Percentiles rank a stretch among this genome's conserved stretches.
phyloP scores from a whole-genome alignment of 371 early-diverging fungal species.

The Nematocida displodere region DNA sequence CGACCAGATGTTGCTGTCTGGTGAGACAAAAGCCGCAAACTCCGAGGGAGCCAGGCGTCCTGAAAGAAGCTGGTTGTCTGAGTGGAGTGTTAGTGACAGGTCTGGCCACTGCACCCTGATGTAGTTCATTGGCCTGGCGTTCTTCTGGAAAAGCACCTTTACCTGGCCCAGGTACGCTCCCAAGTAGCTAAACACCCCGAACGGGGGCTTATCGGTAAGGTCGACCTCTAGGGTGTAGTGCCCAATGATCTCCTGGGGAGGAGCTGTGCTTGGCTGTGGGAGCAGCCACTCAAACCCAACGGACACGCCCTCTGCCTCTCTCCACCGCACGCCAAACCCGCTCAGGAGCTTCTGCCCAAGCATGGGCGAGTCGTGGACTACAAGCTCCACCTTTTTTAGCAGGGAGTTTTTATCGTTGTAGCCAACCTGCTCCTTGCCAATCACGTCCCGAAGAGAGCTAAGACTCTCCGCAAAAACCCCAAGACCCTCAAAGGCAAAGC shows the following conservation, averaged over 20 bases:
- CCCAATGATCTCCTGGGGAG: neutral
- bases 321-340: constrained; percentile 33
- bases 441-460: neutral
- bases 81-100: too few species aligned
- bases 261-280: neutral
- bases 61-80: too few species aligned
- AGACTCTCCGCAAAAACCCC: neutral
- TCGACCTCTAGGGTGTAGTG: too few species aligned
- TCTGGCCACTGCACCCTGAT: constrained; percentile 4
- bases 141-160: neutral
- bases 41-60: too few species aligned
- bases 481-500: neutral
- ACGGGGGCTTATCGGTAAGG: too few species aligned
- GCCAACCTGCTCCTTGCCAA: neutral
- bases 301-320: neutral
- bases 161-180: neutral
- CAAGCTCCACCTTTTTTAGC: too few species aligned
- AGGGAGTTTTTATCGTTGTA: too few species aligned
- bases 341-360: neutral
- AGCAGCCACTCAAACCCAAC: constrained; percentile 29
- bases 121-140: neutral
- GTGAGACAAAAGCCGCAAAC: too few species aligned
- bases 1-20: too few species aligned
- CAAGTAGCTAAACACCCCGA: too few species aligned
- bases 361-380: too few species aligned